Evolutionary conservation across 345 rosid genomes (phyloP).

Genomic region (Bruguiera sexangula): DNA sequence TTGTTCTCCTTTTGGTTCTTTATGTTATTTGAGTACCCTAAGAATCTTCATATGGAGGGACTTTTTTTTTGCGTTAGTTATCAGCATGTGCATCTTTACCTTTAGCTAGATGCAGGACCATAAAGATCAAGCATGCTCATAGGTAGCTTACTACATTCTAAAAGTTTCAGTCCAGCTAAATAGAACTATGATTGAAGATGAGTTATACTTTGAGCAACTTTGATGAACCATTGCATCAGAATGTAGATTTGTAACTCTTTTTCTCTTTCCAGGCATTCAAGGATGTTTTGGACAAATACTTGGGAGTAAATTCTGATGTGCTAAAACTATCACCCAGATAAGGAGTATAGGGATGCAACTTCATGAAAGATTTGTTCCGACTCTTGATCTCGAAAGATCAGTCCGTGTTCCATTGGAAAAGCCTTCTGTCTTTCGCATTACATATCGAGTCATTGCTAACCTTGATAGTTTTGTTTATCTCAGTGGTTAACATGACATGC

Average conservation of each 20-base stretch:
- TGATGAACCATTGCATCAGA: constrained; percentile 1
- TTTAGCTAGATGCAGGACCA: constrained; percentile 8
- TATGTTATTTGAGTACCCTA: constrained; percentile 15
- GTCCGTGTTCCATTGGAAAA: constrained; percentile 27
- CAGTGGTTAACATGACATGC: constrained; percentile 20
- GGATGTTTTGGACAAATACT: constrained; percentile 54
- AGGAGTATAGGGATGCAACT: constrained; percentile 22
- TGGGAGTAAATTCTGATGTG: constrained; percentile 47
- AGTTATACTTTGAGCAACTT: constrained; percentile 3
- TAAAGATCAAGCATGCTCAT: constrained; percentile 17
- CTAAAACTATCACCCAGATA: constrained; percentile 25
- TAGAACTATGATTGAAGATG: constrained; percentile 6
- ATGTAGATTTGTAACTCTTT: constrained; percentile 2
- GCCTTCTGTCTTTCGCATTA: constrained; percentile 43
- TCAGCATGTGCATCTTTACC: constrained; percentile 20
- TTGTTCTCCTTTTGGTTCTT: constrained; percentile 29
- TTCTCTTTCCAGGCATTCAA: constrained; percentile 55
- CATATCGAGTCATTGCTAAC: constrained; percentile 33
- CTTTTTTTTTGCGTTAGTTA: constrained; percentile 15
- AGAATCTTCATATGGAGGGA: constrained; percentile 12
- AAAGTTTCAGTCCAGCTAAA: constrained; percentile 14
- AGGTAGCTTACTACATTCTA: constrained; percentile 11
- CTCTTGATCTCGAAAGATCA: constrained; percentile 17
- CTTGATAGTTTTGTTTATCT: constrained; percentile 28
- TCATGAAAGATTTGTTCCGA: constrained; percentile 30